Base-by-base conservation (phyloP, 2,329 filamentous ascomycete species). In the Endoconidiophora polonica region DNA sequence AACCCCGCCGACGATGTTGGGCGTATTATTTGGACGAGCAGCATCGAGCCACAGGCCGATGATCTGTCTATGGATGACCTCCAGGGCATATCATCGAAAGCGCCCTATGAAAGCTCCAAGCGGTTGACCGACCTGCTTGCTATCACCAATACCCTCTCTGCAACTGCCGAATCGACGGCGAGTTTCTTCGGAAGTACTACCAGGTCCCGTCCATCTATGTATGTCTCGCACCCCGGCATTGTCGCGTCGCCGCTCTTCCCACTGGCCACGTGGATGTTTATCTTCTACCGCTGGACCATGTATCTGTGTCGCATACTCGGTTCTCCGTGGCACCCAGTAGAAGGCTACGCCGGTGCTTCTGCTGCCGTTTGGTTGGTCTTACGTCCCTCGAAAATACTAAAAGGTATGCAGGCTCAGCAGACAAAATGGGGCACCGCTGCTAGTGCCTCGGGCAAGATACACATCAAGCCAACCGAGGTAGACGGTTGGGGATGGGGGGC, bases 31-130 rank as follows among this genome's bases (percentile, higher is more conserved):
- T 96, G 90, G 88, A 78, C 87, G 7, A 84, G 82, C 55, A 93
- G 83, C 59, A 67, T 95, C 45, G 88, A 94, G 59, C 79, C 82
- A 12, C 60, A 65, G 40, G 58, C 57, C 54, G 55, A 61, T 2
- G 64, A 70, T 47, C 76, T 94, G 55, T 64, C 76, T 40, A 58
- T 75, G 5, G 68, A 77, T 44, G 91, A 98, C 64, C 70, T 94
- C 23, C 88, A 96, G 64, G 82, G 77, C 42, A 63, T 93, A 46
- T 63, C 65, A 14, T 74, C 74, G 1, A 58, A 61, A 1, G 69
- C 68, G 2, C 76, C 88, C 1, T 98, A 98, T 66, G 88, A 96
- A 64, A 80, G 79, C 54, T 81, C 79, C 52, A 96, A 98, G 67
- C 79, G 87, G 20, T 68, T 96, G 18, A 93, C 85, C 1, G 91